phyloP scores from a whole-genome alignment of 257 asterid genomes.

The Penstemon eatonii region DNA sequence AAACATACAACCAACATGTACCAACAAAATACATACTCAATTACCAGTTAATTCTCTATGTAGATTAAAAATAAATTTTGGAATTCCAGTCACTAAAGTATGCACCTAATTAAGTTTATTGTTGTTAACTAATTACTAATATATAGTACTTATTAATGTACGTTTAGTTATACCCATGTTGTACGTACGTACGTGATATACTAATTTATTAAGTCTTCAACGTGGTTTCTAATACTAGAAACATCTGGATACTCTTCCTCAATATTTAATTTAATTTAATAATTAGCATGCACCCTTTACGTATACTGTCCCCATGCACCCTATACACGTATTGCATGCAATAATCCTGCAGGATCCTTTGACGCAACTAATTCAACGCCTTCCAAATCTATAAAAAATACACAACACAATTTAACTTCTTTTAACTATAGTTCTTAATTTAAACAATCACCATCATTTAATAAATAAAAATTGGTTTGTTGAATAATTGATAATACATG shows the following conservation, averaged over 20 bases:
- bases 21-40: too few species aligned
- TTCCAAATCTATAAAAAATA: neutral
- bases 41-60: neutral
- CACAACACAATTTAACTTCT: neutral
- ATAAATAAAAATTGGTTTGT: neutral
- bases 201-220: neutral
- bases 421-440: neutral
- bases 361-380: constrained; percentile 39
- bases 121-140: neutral
- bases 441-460: neutral
- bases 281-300: neutral
- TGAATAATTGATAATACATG: neutral
- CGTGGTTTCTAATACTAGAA: constrained; percentile 11
- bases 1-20: too few species aligned
- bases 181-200: neutral
- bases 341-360: neutral
- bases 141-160: neutral
- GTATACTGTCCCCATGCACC: constrained; percentile 39
- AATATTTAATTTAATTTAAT: neutral
- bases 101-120: neutral
- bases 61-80: neutral
- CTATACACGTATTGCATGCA: constrained; percentile 48
- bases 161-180: too few species aligned
- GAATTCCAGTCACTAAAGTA: neutral
- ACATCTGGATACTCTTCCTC: constrained; percentile 17